Evolutionary conservation across 495 filamentous ascomycete species (phyloP), one percentile per base, ranked within the genome.

Genomic region (Hypoxylon subgilvum): DNA sequence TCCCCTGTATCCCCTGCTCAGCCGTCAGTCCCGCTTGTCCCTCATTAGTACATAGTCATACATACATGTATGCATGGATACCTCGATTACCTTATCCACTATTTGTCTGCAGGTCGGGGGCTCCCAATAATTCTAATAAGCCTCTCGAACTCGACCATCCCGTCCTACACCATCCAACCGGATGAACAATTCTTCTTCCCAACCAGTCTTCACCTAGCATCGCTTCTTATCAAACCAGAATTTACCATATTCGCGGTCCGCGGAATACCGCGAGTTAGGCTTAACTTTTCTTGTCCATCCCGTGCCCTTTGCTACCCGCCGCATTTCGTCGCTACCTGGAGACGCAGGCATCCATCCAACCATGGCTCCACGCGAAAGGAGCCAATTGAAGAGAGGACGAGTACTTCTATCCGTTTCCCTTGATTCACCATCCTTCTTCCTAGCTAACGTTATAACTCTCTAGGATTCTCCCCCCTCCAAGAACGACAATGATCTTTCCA

Each of bases 341-440:
- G 23, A 56, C 44, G 58, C 52, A 56, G 39, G 34, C 34, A 38
- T 6, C 34, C 60, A 54, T 30, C 52, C 57, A 46, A 40, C 60
- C 53, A 84, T 84, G 81, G 78, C 79, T 74, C 80, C 79, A 52
- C 78, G 77, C 66, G 81, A 81, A 71, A 78, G 76, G 71, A 78
- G 74, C 71, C 79, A 81, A 71, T 76, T 82, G 66, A 84, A 84
- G 69, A 72, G 81, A 63, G 72, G 62, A 51, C 70, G 79, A 64
- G 78, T 78, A 70, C 31, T 41, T 56, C 65, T 61, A 56, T 56
- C 44, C 52, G 22, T n/a, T n/a, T n/a, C 39, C 56, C 60, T 41
- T 35, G 45, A 47, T 25, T 36, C 52, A 31, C 23, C 22, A 44
- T 49, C 62, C 66, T 70, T 57, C 59, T 72, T 68, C 50, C 50